phyloP scores from a whole-genome alignment of 2,329 filamentous ascomycete genomes.

The Aureobasidium mangrovei region DNA sequence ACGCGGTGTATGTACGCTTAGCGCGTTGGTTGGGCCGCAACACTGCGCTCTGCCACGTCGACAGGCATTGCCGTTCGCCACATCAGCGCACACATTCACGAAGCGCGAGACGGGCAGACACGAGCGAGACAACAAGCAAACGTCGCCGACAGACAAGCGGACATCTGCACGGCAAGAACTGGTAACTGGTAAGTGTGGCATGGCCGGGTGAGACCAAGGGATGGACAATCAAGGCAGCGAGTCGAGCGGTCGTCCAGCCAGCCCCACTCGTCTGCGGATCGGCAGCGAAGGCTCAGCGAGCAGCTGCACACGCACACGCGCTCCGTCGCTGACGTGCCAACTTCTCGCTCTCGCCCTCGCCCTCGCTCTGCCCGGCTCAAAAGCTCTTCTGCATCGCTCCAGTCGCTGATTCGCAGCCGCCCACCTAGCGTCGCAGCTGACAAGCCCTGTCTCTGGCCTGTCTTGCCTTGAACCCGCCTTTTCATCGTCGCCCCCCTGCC shows the following conservation, averaged over 20 bases:
- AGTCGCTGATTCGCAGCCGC: slow-evolving; percentile 16
- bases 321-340: neutral
- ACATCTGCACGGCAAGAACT: neutral
- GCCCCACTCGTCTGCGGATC: slow-evolving; percentile 6
- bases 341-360: neutral
- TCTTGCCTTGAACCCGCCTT: slow-evolving; percentile 13
- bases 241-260: neutral
- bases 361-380: neutral
- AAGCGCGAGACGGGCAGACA: neutral
- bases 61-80: slow-evolving; percentile 5
- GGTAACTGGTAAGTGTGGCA: slow-evolving; percentile 7
- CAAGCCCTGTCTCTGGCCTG: slow-evolving; percentile 4
- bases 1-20: neutral
- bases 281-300: neutral
- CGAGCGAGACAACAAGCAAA: neutral
- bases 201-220: neutral
- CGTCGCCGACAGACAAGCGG: neutral
- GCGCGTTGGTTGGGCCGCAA: slow-evolving; percentile 6
- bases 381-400: neutral
- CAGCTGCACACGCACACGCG: neutral
- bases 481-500: slow-evolving; percentile 3
- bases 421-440: neutral
- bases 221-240: too few species aligned
- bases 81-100: neutral
- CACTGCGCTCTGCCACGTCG: neutral